Evolutionary conservation across 192 early-diverging fungal genomes (phyloP).

Genomic region (Backusella luteola): DNA sequence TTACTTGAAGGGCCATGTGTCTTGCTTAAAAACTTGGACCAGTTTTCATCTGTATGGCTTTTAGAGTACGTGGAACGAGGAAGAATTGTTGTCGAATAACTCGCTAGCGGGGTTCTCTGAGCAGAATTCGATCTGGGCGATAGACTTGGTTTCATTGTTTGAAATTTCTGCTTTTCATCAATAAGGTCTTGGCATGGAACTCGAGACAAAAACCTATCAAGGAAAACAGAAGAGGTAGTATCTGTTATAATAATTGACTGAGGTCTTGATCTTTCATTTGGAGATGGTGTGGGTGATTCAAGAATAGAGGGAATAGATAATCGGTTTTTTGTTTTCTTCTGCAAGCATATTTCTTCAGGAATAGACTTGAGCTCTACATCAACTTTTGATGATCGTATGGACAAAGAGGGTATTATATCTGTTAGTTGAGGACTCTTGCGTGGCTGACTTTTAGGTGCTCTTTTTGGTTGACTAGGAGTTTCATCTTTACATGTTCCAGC

Average conservation of each 20-base stretch:
- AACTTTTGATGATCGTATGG: not conserved
- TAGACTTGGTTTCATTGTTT: not conserved
- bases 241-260: not conserved
- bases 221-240: not conserved
- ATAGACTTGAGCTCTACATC: conserved; percentile 4
- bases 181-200: not conserved
- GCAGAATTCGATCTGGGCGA: not conserved
- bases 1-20: not conserved
- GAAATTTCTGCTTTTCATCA: not conserved
- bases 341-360: conserved; percentile 2
- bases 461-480: not conserved
- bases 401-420: not conserved
- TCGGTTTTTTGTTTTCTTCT: not conserved
- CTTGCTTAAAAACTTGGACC: not conserved
- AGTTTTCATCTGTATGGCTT: not conserved
- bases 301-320: not conserved
- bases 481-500: conserved; percentile 1
- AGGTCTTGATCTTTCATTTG: conserved; percentile 1
- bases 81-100: not conserved
- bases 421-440: not conserved
- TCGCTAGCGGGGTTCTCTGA: not conserved
- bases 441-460: not conserved
- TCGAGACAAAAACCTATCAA: not conserved
- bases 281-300: not conserved
- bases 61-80: not conserved